phyloP scores from a whole-genome alignment of 257 asterid genomes.

The Solanum megistacrolobum region DNA sequence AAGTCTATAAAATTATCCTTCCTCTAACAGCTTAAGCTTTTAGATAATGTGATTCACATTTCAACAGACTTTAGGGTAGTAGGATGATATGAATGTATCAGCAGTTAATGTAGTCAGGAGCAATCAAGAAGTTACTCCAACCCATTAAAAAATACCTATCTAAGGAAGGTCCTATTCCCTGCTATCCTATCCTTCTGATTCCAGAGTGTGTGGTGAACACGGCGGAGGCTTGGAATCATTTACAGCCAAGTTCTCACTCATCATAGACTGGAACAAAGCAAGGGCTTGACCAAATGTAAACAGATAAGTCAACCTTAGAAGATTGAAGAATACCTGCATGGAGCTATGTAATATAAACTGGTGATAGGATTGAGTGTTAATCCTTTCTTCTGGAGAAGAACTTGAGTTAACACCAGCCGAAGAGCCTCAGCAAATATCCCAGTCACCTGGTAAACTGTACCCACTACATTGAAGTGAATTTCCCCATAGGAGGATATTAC shows the following conservation, averaged over 20 bases:
- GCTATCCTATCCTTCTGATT: background rate
- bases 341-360: slow-evolving; percentile 95
- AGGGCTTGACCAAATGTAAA: background rate
- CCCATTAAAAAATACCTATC: background rate
- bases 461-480: slow-evolving; percentile 89
- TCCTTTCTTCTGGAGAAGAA: slow-evolving; percentile 92
- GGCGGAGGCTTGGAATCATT: background rate
- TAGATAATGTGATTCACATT: background rate
- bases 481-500: slow-evolving; percentile 95
- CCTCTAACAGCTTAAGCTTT: background rate
- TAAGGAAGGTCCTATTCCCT: background rate
- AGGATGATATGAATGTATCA: background rate
- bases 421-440: slow-evolving; percentile 98
- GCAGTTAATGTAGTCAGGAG: background rate
- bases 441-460: slow-evolving; percentile 94
- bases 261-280: background rate
- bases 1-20: background rate
- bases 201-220: background rate
- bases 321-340: slow-evolving; percentile 74
- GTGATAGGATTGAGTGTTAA: slow-evolving; percentile 89
- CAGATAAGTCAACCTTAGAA: slow-evolving; percentile 3
- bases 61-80: background rate
- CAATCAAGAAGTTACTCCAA: background rate
- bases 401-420: slow-evolving; percentile 94
- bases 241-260: background rate